Evolutionary conservation across 1,139 yeast species (phyloP), one percentile per base, ranked within the genome.

Genomic region (Kodamaea ohmeri): DNA sequence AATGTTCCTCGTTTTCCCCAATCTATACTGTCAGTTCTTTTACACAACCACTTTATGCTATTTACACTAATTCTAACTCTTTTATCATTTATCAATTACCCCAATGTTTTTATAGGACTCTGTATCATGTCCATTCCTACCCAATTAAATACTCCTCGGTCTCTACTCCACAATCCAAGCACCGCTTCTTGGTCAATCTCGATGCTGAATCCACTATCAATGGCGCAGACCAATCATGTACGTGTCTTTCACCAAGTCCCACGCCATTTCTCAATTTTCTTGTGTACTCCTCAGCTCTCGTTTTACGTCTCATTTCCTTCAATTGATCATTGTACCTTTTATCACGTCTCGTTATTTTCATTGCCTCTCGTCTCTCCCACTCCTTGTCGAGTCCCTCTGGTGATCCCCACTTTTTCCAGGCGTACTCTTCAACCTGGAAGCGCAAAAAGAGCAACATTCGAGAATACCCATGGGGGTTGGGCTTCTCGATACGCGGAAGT

Each of bases 381-480:
- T 94, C 98, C n/a, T 75, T 73, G 58, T 94, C 99, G 28, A 94
- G 63, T 0, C 84, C 88, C 36, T 89, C 96, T 4, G 84, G 75
- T 0, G 95, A 83, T 2, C 95, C 96, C 99, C 99, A 94, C 61
- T 92, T 92, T 56, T 84, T 82, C 66, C 82, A 86, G 0, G 98
- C 96, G 63, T 75, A 86, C 51, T 83, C 88, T 58, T 94, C 98
- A 12, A 92, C 90, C 53, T 94, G 97, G 51, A 80, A 85, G 42
- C 98, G 67, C 35, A 92, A 62, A 59, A 82, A 94, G 39, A 94
- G 67, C 71, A 89, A 96, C 99, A 94, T 94, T 53, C 94, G 74
- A 37, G 90, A 84, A 61, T 80, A 94, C 33, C 94, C 89, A 61
- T 92, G 96, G 0, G 99, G 99, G 53, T 94, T 94, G 6, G 96